Evolutionary conservation across 495 filamentous ascomycete genomes (phyloP).

Genomic region (Lasiosphaeria hispida): DNA sequence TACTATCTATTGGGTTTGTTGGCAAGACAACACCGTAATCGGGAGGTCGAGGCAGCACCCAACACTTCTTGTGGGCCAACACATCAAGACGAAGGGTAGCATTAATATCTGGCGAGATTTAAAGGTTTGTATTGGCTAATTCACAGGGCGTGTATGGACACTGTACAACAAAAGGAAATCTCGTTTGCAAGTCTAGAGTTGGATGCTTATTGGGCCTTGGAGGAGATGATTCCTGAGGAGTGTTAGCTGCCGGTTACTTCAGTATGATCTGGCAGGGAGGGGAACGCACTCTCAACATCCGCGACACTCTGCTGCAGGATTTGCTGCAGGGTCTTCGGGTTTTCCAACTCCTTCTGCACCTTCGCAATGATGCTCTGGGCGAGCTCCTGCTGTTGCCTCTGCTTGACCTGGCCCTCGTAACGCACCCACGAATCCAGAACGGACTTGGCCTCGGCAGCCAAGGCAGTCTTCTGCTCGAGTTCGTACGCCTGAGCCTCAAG

Average conservation of each 20-base stretch:
- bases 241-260: conserved; percentile 25
- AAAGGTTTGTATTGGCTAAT: conserved; percentile 40
- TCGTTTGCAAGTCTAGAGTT: conserved; percentile 37
- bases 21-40: too few species aligned
- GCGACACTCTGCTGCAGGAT: conserved; percentile 92
- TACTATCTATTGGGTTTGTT: neutral
- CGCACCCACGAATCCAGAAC: conserved; percentile 98
- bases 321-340: conserved; percentile 89
- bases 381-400: conserved; percentile 94
- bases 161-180: conserved; percentile 49
- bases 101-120: conserved; percentile 2
- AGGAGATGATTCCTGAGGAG: conserved; percentile 48
- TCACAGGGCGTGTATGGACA: conserved; percentile 47
- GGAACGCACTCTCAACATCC: conserved; percentile 90
- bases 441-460: conserved; percentile 86
- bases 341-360: conserved; percentile 97
- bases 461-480: conserved; percentile 89
- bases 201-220: conserved; percentile 53
- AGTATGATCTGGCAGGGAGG: neutral
- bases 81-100: neutral
- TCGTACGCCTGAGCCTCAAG: conserved; percentile 95
- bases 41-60: neutral
- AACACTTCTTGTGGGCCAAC: neutral
- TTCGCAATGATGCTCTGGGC: conserved; percentile 89
- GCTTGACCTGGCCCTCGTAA: conserved; percentile 98